Evolutionary conservation across 805 yeast species (phyloP).

Genomic region (Tetrapisispora fleetii): DNA sequence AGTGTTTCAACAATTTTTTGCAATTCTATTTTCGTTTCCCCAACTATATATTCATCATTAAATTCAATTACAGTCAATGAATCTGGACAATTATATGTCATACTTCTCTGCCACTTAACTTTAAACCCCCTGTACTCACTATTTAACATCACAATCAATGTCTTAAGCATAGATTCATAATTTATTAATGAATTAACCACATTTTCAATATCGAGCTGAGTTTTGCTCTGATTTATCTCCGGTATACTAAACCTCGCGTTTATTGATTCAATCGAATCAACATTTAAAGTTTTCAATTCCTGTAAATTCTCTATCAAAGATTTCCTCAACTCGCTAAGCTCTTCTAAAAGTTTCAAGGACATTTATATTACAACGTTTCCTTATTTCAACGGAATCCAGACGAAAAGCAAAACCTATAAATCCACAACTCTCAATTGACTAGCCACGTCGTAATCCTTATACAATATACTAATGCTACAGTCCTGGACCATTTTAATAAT

Average conservation of each 20-base stretch:
- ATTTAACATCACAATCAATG: slow-evolving; percentile 10
- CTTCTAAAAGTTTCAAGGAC: neutral
- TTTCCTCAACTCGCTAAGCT: neutral
- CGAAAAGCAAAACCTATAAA: too few relatives aligned
- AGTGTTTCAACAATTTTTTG: slow-evolving; percentile 4
- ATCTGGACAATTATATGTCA: slow-evolving; percentile 5
- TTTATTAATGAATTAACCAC: slow-evolving; percentile 2
- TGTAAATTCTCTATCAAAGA: neutral
- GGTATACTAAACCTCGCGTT: neutral
- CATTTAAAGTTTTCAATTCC: neutral
- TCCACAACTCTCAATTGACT: too few relatives aligned
- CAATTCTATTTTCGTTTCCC: neutral
- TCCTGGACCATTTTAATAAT: too few relatives aligned
- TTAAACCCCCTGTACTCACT: slow-evolving; percentile 8
- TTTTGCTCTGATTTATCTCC: neutral
- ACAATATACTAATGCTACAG: too few relatives aligned
- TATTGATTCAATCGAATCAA: neutral
- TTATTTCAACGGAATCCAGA: too few relatives aligned
- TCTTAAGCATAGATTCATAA: slow-evolving; percentile 13
- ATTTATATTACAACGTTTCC: neutral
- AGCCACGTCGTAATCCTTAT: too few relatives aligned
- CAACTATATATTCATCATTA: slow-evolving; percentile 1
- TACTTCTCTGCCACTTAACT: slow-evolving; percentile 11
- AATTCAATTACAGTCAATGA: slow-evolving; percentile 6
- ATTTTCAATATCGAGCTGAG: neutral